Evolutionary conservation across 1,284 basidiomycete genomes (phyloP).

Genomic region (Baeospora myosura): DNA sequence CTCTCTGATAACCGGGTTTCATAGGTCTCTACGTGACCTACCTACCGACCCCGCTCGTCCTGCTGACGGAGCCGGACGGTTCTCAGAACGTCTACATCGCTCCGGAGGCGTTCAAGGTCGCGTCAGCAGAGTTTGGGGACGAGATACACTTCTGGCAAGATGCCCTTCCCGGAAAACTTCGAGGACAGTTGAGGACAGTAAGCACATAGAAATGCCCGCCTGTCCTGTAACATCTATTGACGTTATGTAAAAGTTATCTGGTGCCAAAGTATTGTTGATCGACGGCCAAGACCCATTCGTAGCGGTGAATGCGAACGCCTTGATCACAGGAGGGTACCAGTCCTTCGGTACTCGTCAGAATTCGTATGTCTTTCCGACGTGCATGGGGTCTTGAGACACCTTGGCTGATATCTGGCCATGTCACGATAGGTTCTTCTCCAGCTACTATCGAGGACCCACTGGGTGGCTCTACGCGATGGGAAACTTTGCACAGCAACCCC

Average conservation of each 20-base stretch:
- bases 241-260: constrained; percentile 37
- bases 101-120: constrained; percentile 49
- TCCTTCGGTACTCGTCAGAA: constrained; percentile 47
- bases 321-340: constrained; percentile 35
- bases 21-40: constrained; percentile 45
- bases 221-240: constrained; percentile 3
- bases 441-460: constrained; percentile 26
- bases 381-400: not conserved
- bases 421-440: constrained; percentile 33
- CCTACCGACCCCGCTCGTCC: constrained; percentile 45
- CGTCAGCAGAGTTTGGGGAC: constrained; percentile 45
- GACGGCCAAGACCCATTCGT: constrained; percentile 46
- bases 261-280: constrained; percentile 46
- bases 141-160: constrained; percentile 50
- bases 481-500: constrained; percentile 52
- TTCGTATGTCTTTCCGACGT: constrained; percentile 21
- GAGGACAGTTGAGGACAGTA: constrained; percentile 41
- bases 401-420: not conserved
- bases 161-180: constrained; percentile 39
- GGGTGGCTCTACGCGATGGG: constrained; percentile 56
- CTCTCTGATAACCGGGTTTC: too few species aligned
- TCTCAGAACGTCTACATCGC: constrained; percentile 46
- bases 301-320: constrained; percentile 46
- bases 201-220: constrained; percentile 13
- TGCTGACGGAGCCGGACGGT: constrained; percentile 38